Base-by-base conservation (phyloP, 768 basidiomycete species). In the Gautieria morchelliformis region DNA sequence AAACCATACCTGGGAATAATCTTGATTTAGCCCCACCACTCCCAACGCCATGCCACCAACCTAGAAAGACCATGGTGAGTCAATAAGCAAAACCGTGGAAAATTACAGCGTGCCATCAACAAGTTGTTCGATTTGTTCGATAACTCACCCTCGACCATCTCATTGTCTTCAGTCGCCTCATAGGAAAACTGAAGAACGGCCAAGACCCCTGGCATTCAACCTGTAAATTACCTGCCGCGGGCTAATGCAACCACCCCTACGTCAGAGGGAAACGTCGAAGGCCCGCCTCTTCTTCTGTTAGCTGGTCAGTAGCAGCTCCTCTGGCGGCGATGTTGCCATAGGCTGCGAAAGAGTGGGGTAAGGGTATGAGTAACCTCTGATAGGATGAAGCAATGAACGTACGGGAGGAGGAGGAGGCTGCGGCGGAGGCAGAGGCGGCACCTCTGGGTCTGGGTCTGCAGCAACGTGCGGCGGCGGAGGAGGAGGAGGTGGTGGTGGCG, bases 21-120 rank as follows among this genome's bases (percentile, higher is more conserved):
- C 93, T 94, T 6, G 70, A 74, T 73, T 87, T 85, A 4, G 64
- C 45, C 5, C 91, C 92, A 22, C 75, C 78, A 42, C 75, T 71
- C 32, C 83, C 84, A 50, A 82, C 74, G 20, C 91, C 94, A 58
- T 75, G 79, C 94, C 93, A 96, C 94, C 94, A 98, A 6, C 89
- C 76, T 68, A 59, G 39, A 52, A 33, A 17, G 41, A 20, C 12
- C 14, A 32, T 24, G 42, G 15, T 54, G 17, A 10, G 19, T n/a
- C 41, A 32, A 24, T 45, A 9, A 17, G 14, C 33, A 6, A 11
- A 39, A 15, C n/a, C 15, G 0, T 19, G 27, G 4, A 33, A 27
- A 59, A 24, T 42, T 30, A 37, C 15, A 15, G 20, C 56, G 62
- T 46, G 72, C 71, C 89, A 63, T 90, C 88, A 62, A 86, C 90